Evolutionary conservation across 257 asterid genomes (phyloP).

Genomic region (Nicotiana tabacum): DNA sequence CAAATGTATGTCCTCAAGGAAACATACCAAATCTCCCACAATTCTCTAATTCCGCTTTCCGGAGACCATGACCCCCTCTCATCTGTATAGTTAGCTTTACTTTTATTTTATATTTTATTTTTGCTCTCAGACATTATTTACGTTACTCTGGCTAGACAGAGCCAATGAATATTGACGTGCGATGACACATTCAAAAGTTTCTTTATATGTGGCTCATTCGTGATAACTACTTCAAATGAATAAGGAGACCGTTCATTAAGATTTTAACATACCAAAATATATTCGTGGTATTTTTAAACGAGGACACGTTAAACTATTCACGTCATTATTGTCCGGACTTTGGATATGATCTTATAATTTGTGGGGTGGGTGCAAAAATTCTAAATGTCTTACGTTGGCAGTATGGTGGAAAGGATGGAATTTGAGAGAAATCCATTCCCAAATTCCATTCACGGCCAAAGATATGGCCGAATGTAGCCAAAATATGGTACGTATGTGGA

Average conservation of each 20-base stretch:
- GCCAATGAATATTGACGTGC: not conserved
- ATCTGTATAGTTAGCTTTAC: slow-evolving; percentile 18
- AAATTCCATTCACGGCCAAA: not conserved
- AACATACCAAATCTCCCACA: slow-evolving; percentile 29
- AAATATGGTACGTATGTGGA: slow-evolving; percentile 13
- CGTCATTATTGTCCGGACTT: not conserved
- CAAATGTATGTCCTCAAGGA: slow-evolving; percentile 31
- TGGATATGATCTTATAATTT: not conserved
- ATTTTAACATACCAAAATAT: not conserved
- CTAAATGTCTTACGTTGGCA: not conserved
- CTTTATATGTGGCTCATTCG: slow-evolving; percentile 8
- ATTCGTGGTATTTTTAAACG: not conserved
- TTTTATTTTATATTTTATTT: not conserved
- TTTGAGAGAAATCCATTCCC: not conserved
- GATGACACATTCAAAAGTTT: not conserved
- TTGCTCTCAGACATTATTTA: not conserved
- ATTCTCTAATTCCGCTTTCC: slow-evolving; percentile 9
- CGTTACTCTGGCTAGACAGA: not conserved
- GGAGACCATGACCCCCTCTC: slow-evolving; percentile 18
- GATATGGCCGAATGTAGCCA: slow-evolving; percentile 8
- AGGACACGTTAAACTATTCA: slow-evolving; percentile 14
- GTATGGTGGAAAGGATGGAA: not conserved
- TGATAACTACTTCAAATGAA: not conserved
- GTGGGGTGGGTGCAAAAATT: not conserved
- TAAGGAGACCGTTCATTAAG: not conserved